Evolutionary conservation across 805 yeast species (phyloP).

Genomic region (Lachancea sp.): DNA sequence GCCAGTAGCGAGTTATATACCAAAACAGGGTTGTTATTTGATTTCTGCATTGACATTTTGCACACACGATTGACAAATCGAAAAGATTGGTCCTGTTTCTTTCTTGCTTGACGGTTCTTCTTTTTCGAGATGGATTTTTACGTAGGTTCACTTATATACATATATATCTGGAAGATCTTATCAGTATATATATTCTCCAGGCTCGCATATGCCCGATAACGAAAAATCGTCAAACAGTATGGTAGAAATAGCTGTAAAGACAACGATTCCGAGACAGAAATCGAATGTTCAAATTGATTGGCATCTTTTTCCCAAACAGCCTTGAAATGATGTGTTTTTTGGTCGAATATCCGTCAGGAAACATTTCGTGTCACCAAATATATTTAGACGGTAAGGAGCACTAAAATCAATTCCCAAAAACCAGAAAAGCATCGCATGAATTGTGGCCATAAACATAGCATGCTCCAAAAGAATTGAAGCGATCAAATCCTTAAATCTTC

Average conservation of each 20-base stretch:
- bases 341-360: too few species aligned
- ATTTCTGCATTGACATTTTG: neutral
- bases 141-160: too few species aligned
- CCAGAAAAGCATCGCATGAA: too few species aligned
- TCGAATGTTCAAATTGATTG: too few species aligned
- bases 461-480: too few species aligned
- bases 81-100: neutral
- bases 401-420: too few species aligned
- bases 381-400: too few species aligned
- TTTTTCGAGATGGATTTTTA: neutral
- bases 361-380: too few species aligned
- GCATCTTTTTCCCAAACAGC: too few species aligned
- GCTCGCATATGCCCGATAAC: neutral
- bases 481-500: neutral
- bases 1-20: slow-evolving; percentile 13
- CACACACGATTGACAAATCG: neutral
- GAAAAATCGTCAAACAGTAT: neutral
- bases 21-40: neutral
- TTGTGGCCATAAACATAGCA: too few species aligned
- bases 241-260: neutral
- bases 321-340: too few species aligned
- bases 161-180: neutral
- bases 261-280: neutral
- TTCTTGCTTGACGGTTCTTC: neutral
- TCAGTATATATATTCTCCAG: neutral